phyloP scores from a whole-genome alignment of 495 filamentous ascomycete genomes.

The Xylaria curta region DNA sequence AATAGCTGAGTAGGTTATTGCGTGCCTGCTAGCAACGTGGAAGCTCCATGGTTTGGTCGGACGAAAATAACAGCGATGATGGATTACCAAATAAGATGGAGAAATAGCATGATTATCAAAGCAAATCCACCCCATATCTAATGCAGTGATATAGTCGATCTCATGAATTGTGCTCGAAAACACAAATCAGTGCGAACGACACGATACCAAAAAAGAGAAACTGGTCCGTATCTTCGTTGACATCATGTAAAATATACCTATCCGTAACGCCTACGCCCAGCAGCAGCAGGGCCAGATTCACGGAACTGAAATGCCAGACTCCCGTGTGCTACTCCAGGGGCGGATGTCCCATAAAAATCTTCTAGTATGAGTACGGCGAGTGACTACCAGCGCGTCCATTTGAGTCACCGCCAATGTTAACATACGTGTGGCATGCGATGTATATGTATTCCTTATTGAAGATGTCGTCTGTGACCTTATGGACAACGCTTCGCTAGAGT shows the following conservation, averaged over 20 bases:
- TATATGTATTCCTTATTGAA: constrained; percentile 98
- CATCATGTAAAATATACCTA: constrained; percentile 73
- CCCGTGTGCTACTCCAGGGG: constrained; percentile 89
- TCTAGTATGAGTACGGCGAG: constrained; percentile 90
- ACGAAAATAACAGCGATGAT: neutral
- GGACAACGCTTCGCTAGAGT: constrained; percentile 86
- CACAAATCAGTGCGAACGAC: constrained; percentile 38
- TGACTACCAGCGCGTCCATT: constrained; percentile 86
- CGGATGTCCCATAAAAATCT: constrained; percentile 84
- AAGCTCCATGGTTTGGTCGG: neutral
- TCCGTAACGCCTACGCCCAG: constrained; percentile 79
- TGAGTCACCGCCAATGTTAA: constrained; percentile 90
- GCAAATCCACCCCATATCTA: no score
- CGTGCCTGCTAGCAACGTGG: neutral
- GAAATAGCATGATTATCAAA: neutral
- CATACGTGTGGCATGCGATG: constrained; percentile 92
- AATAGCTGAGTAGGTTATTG: neutral
- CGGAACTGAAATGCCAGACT: constrained; percentile 89
- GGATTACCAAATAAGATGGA: neutral
- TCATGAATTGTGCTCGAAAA: constrained; percentile 88
- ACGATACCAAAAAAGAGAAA: neutral
- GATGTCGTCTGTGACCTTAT: constrained; percentile 81
- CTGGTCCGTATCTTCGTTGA: constrained; percentile 90
- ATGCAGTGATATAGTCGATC: constrained; percentile 59
- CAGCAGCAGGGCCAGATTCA: constrained; percentile 80